Percentiles rank a stretch among this genome's conserved stretches.
Evolutionary conservation across 805 yeast species (phyloP).

Genomic region (Yamadazyma scolyti): DNA sequence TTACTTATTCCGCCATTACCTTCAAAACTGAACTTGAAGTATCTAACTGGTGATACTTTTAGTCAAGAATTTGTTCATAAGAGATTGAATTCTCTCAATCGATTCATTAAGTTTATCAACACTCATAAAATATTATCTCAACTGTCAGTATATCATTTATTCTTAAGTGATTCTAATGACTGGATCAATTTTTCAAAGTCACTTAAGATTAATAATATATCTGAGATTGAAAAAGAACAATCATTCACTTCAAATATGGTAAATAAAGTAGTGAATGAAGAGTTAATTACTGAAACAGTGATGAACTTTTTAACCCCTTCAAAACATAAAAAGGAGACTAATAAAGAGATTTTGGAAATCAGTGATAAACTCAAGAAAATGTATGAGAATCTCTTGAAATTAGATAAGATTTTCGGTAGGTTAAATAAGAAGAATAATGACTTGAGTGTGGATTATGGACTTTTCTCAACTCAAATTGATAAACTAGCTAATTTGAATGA

Average conservation of each 20-base stretch:
- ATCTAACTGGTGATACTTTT: constrained; percentile 90
- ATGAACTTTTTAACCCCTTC: constrained; percentile 88
- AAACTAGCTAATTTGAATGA: constrained; percentile 54
- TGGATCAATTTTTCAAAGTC: constrained; percentile 69
- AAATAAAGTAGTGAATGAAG: constrained; percentile 52
- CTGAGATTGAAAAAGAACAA: constrained; percentile 13
- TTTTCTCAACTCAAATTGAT: constrained; percentile 64
- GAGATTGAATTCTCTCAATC: constrained; percentile 73
- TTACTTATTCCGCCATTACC: constrained; percentile 91
- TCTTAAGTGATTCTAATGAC: constrained; percentile 64
- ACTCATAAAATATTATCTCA: constrained; percentile 69
- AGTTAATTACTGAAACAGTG: constrained; percentile 83
- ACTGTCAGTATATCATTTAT: constrained; percentile 67
- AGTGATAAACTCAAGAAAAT: constrained; percentile 78
- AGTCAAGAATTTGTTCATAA: constrained; percentile 78
- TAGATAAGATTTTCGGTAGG: constrained; percentile 75
- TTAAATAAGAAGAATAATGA: constrained; percentile 71
- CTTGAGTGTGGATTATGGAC: constrained; percentile 67
- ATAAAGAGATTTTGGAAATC: constrained; percentile 58
- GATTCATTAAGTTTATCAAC: constrained; percentile 71
- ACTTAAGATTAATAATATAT: constrained; percentile 34
- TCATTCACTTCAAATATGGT: constrained; percentile 22
- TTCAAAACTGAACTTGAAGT: constrained; percentile 85
- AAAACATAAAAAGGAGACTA: constrained; percentile 66
- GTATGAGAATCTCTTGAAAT: constrained; percentile 74